A percentile compares a stretch with the other conserved stretches of the same genome.
Conservation (phyloP, 1,139 yeast genomes). For the Meyerozyma elateridarum region DNA sequence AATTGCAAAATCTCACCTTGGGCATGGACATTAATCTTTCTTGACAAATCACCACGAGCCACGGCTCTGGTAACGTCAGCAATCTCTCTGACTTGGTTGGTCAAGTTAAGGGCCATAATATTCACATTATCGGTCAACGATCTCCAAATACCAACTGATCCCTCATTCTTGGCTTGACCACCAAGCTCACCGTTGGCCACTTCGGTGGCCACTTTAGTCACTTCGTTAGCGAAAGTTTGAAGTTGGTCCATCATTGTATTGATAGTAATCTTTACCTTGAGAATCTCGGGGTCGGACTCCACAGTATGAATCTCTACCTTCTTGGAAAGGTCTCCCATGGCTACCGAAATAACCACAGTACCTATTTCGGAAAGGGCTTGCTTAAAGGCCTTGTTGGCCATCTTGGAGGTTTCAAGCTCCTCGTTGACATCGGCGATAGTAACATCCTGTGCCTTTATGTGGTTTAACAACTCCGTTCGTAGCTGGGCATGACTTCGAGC, state of each 20-base stretch:
- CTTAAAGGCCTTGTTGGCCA: conserved; percentile 72
- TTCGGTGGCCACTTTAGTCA: conserved; percentile 80
- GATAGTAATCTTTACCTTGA: conserved; percentile 74
- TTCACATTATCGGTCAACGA: conserved; percentile 79
- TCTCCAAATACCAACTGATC: conserved; percentile 84
- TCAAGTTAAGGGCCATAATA: conserved; percentile 81
- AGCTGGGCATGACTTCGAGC: conserved; percentile 26
- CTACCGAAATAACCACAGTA: conserved; percentile 76
- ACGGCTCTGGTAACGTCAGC: conserved; percentile 87
- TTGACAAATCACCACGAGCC: conserved; percentile 71
- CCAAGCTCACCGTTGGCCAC: conserved; percentile 88
- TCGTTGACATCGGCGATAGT: conserved; percentile 25
- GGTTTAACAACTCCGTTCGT: conserved; percentile 29
- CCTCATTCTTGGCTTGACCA: conserved; percentile 81
- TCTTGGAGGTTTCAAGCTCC: conserved; percentile 50
- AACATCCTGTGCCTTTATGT: conserved; percentile 30
- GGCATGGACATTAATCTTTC: conserved; percentile 78
- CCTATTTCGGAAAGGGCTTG: conserved; percentile 76
- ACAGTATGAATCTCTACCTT: conserved; percentile 69
- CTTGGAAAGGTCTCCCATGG: conserved; percentile 79
- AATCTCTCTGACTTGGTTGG: conserved; percentile 79
- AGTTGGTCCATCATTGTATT: conserved; percentile 87
- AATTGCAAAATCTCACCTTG: conserved; percentile 78
- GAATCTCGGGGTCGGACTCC: conserved; percentile 68
- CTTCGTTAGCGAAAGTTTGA: conserved; percentile 77